Evolutionary conservation across 2,329 filamentous ascomycete species (phyloP), one percentile per base, ranked within the genome.

Genomic region (Cylindrodendrum hubeiense): DNA sequence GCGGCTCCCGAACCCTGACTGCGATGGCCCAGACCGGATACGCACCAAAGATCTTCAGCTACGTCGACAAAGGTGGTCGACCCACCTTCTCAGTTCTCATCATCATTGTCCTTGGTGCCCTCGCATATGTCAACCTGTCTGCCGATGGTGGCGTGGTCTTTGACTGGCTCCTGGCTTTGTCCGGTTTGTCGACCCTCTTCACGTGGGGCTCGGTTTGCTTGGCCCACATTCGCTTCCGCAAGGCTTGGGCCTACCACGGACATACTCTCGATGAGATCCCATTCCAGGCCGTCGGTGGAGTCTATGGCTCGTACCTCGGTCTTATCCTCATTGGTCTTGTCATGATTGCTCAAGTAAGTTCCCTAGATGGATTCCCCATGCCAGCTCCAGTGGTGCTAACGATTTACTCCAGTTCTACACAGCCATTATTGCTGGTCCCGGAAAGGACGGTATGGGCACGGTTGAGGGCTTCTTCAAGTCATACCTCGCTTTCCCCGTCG

Each of bases 141-240:
- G 76, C 83, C 2, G 79, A 81, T 3, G 88, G 87, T 55, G 77
- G 79, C 15, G 77, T 79, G 2, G 85, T 90, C 13, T 90, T 92
- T 66, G 84, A 87, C 71, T 91, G 90, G 90, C 85, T 92, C 24
- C 83, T 89, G 50, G 87, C 89, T 17, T 80, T 91, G 17, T 90
- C 89, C 8, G 89, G 87, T 67, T 83, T 91, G 13, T 85, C 86
- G 12, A 85, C 87, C 37, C 83, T 91, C 62, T 91, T 91, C 77
- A 87, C 89, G 24, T 92, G 89, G 89, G 88, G 84, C 28, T 88
- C 86, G 50, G 89, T 92, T 71, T 90, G 88, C 75, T 77, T 90
- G 24, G 72, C 72, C 1, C 89, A 91, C 73, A 89, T 91, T 75
- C 89, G 89, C 39, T 91, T 91, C 84, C 88, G 90, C 43, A 74